Base-by-base conservation (phyloP, 768 basidiomycete genomes). In the Mycena metata region DNA sequence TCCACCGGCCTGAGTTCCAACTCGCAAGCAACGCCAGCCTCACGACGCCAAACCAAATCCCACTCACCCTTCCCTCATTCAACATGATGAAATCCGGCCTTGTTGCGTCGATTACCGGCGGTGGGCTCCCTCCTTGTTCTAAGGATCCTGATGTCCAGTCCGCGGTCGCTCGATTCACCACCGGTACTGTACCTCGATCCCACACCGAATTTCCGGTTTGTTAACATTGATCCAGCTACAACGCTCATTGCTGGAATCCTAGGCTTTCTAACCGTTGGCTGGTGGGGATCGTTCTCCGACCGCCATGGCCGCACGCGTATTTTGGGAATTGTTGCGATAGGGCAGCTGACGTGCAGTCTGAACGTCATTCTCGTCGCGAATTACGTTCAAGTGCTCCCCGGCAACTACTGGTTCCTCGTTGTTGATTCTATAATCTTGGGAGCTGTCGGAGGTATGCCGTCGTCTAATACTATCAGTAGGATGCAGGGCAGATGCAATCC, bases 391-490 rank as follows among this genome's bases (percentile, higher is more conserved):
- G 72, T 78, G 8, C 80, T 94, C 5, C 95, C 95, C 2, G 93
- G 92, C 1, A 92, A 93, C 8, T 96, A 96, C 77, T 91, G 92
- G 86, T 91, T 94, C 75, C 81, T 95, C 26, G 67, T 95, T 15
- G 64, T 91, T 21, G 90, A 90, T 1, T 87, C 91, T 12, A 65
- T 88, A 8, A 67, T 93, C 1, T 91, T 94, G 69, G 95, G 95
- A 13, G 67, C 83, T 19, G 78, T 93, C 16, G 96, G 95, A 60
- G 91, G 95, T 89, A 69, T 74, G 85, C 73, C 9, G 10, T 39
- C 11, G 39, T 39, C 2, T 68, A 68, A 39, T 58, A 43, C 30
- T 59, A 36, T 26, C 58, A 9, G 24, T 23, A 41, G 47, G 49
- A 62, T 46, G 59, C 26, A n/a, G 36, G 24, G 51, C 51, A 72